phyloP scores from a whole-genome alignment of 208 protist genomes.

The Acanthamoeba royreba region DNA sequence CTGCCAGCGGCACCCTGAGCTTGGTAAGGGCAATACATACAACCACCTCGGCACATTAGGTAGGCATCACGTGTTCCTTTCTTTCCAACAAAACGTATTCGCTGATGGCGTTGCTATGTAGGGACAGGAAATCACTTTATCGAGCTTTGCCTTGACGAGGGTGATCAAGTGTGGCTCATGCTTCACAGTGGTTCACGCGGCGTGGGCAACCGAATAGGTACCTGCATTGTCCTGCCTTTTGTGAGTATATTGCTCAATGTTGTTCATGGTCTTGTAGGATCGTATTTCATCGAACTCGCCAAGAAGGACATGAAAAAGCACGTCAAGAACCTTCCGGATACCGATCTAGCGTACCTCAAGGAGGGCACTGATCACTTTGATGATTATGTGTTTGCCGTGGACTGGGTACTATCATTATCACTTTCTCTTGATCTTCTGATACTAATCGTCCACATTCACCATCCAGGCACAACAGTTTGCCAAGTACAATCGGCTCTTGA shows the following conservation, averaged over 20 bases:
- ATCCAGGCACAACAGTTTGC: constrained; percentile 85
- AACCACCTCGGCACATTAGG: constrained; percentile 87
- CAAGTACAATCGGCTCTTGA: constrained; percentile 82
- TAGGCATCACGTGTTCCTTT: not conserved
- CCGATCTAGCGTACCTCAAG: constrained; percentile 82
- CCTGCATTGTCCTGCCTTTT: constrained; percentile 83
- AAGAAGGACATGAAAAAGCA: constrained; percentile 20
- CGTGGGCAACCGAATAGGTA: constrained; percentile 87
- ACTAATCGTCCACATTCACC: no score
- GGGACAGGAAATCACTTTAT: constrained; percentile 87
- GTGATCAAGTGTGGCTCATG: constrained; percentile 85
- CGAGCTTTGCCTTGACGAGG: constrained; percentile 78
- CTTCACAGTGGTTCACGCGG: constrained; percentile 87
- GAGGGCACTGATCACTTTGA: constrained; percentile 84
- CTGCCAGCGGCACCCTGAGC: constrained; percentile 64
- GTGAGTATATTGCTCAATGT: constrained; percentile 43
- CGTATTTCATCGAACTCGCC: not conserved
- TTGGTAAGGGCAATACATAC: constrained; percentile 82
- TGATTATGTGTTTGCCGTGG: constrained; percentile 84
- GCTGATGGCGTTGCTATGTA: not conserved
- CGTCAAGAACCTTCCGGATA: constrained; percentile 74
- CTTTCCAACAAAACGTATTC: not conserved
- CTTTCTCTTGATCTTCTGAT: no score
- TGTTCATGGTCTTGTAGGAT: not conserved
- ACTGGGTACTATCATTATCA: no score